Evolutionary conservation across 192 early-diverging fungal genomes (phyloP).

Genomic region (Backusella liffmaniae): DNA sequence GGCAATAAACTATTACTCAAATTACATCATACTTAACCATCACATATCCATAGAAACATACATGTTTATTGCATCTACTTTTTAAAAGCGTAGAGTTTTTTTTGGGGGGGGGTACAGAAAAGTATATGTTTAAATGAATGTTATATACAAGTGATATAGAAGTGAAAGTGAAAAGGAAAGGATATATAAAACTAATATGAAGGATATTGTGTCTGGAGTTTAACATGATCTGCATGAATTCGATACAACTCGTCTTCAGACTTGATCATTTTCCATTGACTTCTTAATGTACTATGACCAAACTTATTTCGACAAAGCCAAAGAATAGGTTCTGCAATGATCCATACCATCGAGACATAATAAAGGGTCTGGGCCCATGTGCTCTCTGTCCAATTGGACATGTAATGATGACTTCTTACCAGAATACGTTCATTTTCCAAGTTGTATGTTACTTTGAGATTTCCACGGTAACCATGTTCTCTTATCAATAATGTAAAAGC

Average conservation of each 20-base stretch:
- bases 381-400: slow-evolving; percentile 25
- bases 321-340: slow-evolving; percentile 39
- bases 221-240: not conserved
- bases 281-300: slow-evolving; percentile 30
- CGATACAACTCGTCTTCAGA: slow-evolving; percentile 27
- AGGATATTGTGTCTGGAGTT: not conserved
- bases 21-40: too few species aligned
- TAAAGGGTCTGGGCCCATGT: slow-evolving; percentile 26
- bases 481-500: slow-evolving; percentile 37
- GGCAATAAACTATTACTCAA: too few species aligned
- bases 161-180: too few species aligned
- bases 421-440: slow-evolving; percentile 28
- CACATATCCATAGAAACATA: too few species aligned
- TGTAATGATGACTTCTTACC: slow-evolving; percentile 27
- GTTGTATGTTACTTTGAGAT: slow-evolving; percentile 35
- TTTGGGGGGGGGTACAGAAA: too few species aligned
- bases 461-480: slow-evolving; percentile 31
- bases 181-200: not conserved
- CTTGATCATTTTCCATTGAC: slow-evolving; percentile 28
- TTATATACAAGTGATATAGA: too few species aligned
- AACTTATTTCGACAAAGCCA: slow-evolving; percentile 20
- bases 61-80: too few species aligned
- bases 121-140: too few species aligned
- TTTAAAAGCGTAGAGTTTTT: too few species aligned
- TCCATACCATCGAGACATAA: slow-evolving; percentile 46